Percentiles rank a stretch among this genome's conserved stretches.
These are phyloP conservation scores for Neocatenulostroma microsporum DNA, from an alignment of 2,329 filamentous ascomycete species.

Conservation along the genomic window DNA sequence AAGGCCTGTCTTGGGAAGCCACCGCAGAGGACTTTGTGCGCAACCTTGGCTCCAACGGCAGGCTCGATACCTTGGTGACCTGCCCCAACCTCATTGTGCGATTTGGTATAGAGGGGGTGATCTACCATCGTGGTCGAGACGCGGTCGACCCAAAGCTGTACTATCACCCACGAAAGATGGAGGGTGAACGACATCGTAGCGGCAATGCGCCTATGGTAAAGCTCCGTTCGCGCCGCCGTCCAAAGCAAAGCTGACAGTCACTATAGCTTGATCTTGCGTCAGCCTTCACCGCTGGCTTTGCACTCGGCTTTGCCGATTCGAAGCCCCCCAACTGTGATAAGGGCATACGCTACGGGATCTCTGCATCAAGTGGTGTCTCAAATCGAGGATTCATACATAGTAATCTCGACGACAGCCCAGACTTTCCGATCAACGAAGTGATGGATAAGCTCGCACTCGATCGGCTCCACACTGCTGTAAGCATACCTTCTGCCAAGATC, in stretches of 20 bases:
- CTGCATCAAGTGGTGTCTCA: constrained; percentile 21
- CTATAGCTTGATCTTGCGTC: constrained; percentile 22
- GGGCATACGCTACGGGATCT: constrained; percentile 24
- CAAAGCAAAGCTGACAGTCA: constrained; percentile 6
- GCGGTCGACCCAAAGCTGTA: constrained; percentile 28
- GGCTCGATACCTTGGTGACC: constrained; percentile 28
- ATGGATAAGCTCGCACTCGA: constrained; percentile 19
- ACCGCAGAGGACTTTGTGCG: constrained; percentile 29
- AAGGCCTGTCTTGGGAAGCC: constrained; percentile 27
- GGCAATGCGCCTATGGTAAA: constrained; percentile 4
- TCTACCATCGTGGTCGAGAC: constrained; percentile 29
- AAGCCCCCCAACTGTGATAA: constrained; percentile 23
- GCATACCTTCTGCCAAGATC: constrained; percentile 26
- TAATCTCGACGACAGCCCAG: constrained; percentile 17
- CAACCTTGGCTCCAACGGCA: constrained; percentile 28
- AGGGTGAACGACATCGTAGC: constrained; percentile 7
- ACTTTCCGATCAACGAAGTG: constrained; percentile 22
- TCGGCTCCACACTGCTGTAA: constrained; percentile 21
- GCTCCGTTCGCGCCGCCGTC: too few species aligned
- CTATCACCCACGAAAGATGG: constrained; percentile 24
- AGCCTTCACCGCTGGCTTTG: constrained; percentile 28
- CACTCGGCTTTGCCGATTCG: constrained; percentile 26
- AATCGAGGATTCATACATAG: constrained; percentile 21
- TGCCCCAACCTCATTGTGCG: constrained; percentile 29
- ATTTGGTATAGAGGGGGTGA: constrained; percentile 28